Base-by-base conservation (phyloP, 768 basidiomycete species). In the Hericium rajendrae region DNA sequence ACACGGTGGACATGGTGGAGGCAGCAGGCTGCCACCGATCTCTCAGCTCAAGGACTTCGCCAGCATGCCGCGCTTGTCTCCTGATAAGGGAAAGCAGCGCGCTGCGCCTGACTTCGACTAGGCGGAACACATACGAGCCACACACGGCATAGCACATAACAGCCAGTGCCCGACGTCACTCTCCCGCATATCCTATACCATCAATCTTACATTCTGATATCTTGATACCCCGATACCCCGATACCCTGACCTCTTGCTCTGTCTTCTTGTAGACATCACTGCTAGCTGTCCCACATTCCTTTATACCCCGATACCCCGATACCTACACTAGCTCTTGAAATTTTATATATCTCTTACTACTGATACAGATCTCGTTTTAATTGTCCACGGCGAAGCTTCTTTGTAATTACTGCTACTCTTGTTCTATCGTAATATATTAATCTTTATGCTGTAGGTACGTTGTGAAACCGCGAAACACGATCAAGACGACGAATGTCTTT, bases 401-500 rank as follows among this genome's bases (percentile, higher is more conserved):
- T 24, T 24, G 24, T 24, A 24, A 24, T 4, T 24, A 4, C 24
- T 4, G 4, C 2, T 24, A 2, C 2, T 24, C 2, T 24, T 4
- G 2, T 24, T 24, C 24, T 24, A 24, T 4, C 4, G 24, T 24
- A 49, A 26, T 49, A 49, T 49, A 20, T 20, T 18, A n/a, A 12
- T 18, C 6, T 24, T 24, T 24, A 24, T 24, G 24, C 24, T 24
- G 24, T 24, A 24, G 24, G 24, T 24, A 24, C 24, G 12, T 49
- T 26, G 48, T 49, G 22, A 49, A 49, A 49, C 6, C 48, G n/a
- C 1, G 48, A 18, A 1, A 49, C 48, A 20, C 48, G 56, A 48
- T 63, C 64, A 38, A 26, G 48, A 40, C 39, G 39, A 40, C 39
- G 4, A 40, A 65, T 38, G 10, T 65, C 60, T 18, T 24, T 40